Evolutionary conservation across 2,329 filamentous ascomycete genomes (phyloP), one percentile per base, ranked within the genome.

Genomic region (Lasiodiplodia hormozganensis): DNA sequence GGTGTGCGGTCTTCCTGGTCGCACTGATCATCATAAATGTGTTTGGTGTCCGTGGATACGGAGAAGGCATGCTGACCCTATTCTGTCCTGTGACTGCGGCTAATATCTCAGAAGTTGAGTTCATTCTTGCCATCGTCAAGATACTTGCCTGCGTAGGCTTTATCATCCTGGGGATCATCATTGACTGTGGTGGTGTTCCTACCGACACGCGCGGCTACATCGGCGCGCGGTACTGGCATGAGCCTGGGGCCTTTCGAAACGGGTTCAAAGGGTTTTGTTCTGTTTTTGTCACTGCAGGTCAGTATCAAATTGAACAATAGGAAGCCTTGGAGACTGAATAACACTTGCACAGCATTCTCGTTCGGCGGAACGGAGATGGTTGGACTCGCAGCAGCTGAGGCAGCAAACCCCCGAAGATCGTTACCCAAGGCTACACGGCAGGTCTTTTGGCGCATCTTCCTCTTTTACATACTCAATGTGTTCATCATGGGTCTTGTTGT

Each of bases 231-330:
- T 89, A 87, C 79, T 90, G 88, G 88, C 80, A 84, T 70, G 79
- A 86, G 40, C 86, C 86, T 0, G 86, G 86, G 3, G 86, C 87
- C 0, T 85, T 86, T 74, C 71, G 75, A 54, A 83, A 89, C 73
- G 88, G 88, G 3, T 90, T 90, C 81, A 86, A 88, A 77, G 88
- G 88, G 36, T 85, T 90, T 73, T 89, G 87, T 76, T 83, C 84
- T 68, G 87, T 89, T 52, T 89, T 90, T 72, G 87, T 89, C 68
- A 89, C 87, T 38, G 87, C 87, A 23, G 70, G 66, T 21, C 62
- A 68, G 60, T 23, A 18, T 4, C 2, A 34, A 34, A 34, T 10
- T 34, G 8, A 34, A 34, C 31, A 2, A 34, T 34, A 34, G 1
- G 8, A 2, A 2, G 31, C 2, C 6, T 34, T 34, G 6, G 8